Base-by-base conservation (phyloP, 1,139 yeast genomes). In the Candida freyschussii region DNA sequence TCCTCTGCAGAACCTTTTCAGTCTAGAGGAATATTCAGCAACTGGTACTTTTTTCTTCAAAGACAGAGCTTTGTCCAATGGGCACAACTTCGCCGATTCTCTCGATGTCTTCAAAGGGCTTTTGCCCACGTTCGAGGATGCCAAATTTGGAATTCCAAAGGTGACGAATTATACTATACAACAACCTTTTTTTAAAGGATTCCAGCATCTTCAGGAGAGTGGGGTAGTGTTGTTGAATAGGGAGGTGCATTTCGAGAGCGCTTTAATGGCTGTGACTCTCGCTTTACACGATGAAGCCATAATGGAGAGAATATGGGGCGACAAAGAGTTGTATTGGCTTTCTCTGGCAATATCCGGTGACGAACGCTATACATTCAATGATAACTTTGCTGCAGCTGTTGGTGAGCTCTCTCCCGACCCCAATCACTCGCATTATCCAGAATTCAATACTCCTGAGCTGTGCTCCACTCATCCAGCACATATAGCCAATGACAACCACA, bases 391-490 rank as follows among this genome's bases (percentile, higher is more conserved):
- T 1, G 76, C 70, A 6, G 62, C 78, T 0, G 55, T 72, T 16
- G 80, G 80, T 7, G 64, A 63, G 32, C 35, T 27, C 37, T 61
- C 33, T 47, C 60, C 3, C 35, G 44, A 8, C 56, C 50, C 22
- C 1, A 22, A 30, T 7, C 37, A 29, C 7, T 30, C 45, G 4
- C 47, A 41, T 19, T 40, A 29, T 23, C 41, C 39, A 16, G 15
- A 34, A 2, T 18, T 27, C 6, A 13, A 19, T 6, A n/a, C 26
- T n/a, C 33, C 54, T n/a, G 81, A 75, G 48, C 57, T 78, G 8
- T 79, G 87, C 47, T 72, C 82, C 0, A 67, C 77, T 2, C 87
- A 80, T 52, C 84, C 86, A 0, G 84, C 82, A 0, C 89, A 80
- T 54, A 52, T 77, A 1, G 53, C 56, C 12, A 75, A 75, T 5